Evolutionary conservation across 2,329 filamentous ascomycete species (phyloP).

Genomic region (Daldinia sp.): DNA sequence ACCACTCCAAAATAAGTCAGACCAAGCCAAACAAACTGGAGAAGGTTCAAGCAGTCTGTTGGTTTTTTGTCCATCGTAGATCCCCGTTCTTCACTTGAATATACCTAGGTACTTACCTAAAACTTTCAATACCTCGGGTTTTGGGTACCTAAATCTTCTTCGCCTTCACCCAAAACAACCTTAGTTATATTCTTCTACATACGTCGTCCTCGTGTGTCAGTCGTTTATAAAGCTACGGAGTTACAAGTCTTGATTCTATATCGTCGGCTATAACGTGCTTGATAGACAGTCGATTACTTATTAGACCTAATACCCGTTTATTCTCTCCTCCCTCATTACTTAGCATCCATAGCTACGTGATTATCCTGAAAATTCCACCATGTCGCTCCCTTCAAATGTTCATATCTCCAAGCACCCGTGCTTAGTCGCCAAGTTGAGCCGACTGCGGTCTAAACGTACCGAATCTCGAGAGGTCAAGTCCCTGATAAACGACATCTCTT

Average conservation of each 20-base stretch:
- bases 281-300: neutral
- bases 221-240: neutral
- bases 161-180: neutral
- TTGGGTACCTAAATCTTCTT: neutral
- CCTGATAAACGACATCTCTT: conserved; percentile 84
- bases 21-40: neutral
- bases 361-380: conserved; percentile 19
- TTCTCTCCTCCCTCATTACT: neutral
- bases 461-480: conserved; percentile 78
- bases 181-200: neutral
- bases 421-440: conserved; percentile 85
- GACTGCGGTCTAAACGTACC: conserved; percentile 78
- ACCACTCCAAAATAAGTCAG: neutral
- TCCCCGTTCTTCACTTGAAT: neutral
- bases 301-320: neutral
- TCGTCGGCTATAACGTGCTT: neutral
- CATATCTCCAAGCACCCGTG: conserved; percentile 89
- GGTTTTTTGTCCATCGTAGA: conserved; percentile 1
- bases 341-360: neutral
- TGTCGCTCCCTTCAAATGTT: conserved; percentile 65
- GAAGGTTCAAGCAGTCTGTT: neutral
- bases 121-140: too few species aligned
- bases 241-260: neutral
- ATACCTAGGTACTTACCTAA: too few species aligned
- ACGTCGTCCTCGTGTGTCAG: too few species aligned